These are phyloP conservation scores for Crithidia mellificae DNA, from an alignment of 208 protist genomes.

Conservation along the genomic window DNA sequence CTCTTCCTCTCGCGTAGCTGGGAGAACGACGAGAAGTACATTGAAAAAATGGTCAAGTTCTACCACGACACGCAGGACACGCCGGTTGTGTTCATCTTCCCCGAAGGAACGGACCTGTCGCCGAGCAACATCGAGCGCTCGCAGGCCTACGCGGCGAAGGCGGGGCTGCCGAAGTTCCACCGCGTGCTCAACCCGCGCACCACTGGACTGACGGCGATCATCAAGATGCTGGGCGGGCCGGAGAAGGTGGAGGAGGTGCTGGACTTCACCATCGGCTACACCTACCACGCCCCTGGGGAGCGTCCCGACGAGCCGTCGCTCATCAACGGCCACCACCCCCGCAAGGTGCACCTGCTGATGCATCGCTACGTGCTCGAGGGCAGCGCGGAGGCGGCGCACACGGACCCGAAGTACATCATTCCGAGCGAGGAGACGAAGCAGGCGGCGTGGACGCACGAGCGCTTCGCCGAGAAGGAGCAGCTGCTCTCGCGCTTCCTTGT, in stretches of 20 bases:
- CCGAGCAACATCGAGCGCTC: conserved; percentile 64
- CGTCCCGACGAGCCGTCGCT: conserved; percentile 71
- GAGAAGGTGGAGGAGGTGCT: conserved; percentile 79
- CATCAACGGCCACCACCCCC: conserved; percentile 68
- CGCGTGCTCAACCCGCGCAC: conserved; percentile 85
- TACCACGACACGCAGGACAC: conserved; percentile 41
- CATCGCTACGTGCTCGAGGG: conserved; percentile 40
- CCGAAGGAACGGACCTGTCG: conserved; percentile 87
- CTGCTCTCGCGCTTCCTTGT: conserved; percentile 73
- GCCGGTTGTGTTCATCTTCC: conserved; percentile 73
- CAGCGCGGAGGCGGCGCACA: conserved; percentile 18
- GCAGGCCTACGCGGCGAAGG: conserved; percentile 54
- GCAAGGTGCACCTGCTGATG: conserved; percentile 76
- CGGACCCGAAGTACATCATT: conserved; percentile 20
- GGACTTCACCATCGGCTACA: conserved; percentile 89
- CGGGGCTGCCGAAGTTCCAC: conserved; percentile 58
- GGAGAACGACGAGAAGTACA: conserved; percentile 66
- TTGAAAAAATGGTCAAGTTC: conserved; percentile 61
- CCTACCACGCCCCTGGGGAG: conserved; percentile 49
- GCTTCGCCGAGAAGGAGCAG: conserved; percentile 84
- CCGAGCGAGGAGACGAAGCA: conserved; percentile 54
- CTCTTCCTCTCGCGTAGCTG: conserved; percentile 85
- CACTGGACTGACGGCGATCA: conserved; percentile 69
- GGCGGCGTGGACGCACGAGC: conserved; percentile 60
- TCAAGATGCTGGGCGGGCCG: conserved; percentile 62